Conservation (phyloP, 352 stramenopile species). For the Phytophthora tentaculata region DNA sequence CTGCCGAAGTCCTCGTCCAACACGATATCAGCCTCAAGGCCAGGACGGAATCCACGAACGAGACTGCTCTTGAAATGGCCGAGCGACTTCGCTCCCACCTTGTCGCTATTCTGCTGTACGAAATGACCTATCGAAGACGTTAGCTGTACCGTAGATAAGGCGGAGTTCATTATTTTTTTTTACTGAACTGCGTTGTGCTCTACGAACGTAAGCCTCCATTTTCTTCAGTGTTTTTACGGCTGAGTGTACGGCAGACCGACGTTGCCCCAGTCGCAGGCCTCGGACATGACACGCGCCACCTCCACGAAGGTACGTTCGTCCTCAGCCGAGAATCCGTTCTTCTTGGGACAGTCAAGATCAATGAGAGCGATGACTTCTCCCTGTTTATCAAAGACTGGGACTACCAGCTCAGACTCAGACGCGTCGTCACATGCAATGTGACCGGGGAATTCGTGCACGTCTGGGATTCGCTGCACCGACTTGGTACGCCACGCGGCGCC, state of each 20-base stretch:
- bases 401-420: slow-evolving; percentile 84
- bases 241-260: slow-evolving; percentile 60
- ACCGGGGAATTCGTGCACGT: slow-evolving; percentile 78
- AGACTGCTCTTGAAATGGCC: slow-evolving; percentile 81
- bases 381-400: slow-evolving; percentile 68
- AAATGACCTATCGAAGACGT: slow-evolving; percentile 67
- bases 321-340: slow-evolving; percentile 72
- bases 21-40: slow-evolving; percentile 69
- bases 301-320: slow-evolving; percentile 74
- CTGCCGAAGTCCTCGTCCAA: slow-evolving; percentile 71
- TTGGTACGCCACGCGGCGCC: slow-evolving; percentile 70
- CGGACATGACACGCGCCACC: slow-evolving; percentile 60
- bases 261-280: slow-evolving; percentile 75
- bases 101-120: slow-evolving; percentile 76
- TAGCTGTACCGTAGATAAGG: slow-evolving; percentile 12
- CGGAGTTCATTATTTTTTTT: slow-evolving; percentile 23
- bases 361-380: slow-evolving; percentile 79
- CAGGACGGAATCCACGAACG: slow-evolving; percentile 66
- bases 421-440: slow-evolving; percentile 87
- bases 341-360: slow-evolving; percentile 78
- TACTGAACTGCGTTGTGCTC: slow-evolving; percentile 7
- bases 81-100: slow-evolving; percentile 76
- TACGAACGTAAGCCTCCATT: not conserved
- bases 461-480: slow-evolving; percentile 69
- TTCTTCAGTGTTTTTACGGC: slow-evolving; percentile 16